Conservation (phyloP, 257 asterid genomes). For the Scutellaria barbata region DNA sequence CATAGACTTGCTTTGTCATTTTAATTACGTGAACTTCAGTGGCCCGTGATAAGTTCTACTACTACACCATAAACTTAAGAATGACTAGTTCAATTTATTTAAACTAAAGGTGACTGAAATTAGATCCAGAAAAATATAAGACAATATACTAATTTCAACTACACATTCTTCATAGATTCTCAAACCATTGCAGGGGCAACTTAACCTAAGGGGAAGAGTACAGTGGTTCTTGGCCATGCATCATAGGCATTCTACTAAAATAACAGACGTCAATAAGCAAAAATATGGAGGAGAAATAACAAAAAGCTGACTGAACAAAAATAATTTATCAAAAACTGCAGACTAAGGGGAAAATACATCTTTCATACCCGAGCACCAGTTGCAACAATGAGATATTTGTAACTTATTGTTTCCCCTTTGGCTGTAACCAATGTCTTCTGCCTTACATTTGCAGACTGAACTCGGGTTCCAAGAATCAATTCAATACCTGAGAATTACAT, state of each 20-base stretch:
- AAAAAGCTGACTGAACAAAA: neutral
- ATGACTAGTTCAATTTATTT: too few species aligned
- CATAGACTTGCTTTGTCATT: constrained; percentile 12
- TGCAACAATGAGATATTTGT: constrained; percentile 80
- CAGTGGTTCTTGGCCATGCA: constrained; percentile 5
- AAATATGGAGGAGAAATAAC: too few species aligned
- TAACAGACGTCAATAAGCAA: neutral
- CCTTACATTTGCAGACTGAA: constrained; percentile 77
- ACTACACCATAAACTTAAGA: neutral
- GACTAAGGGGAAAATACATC: constrained; percentile 31
- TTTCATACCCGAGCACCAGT: constrained; percentile 96
- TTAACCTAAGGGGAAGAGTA: too few species aligned
- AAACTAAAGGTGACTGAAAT: too few species aligned
- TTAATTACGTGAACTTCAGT: neutral
- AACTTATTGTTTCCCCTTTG: constrained; percentile 89
- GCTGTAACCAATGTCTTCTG: constrained; percentile 82
- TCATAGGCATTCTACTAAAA: constrained; percentile 18
- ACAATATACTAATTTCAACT: neutral
- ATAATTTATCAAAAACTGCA: constrained; percentile 23
- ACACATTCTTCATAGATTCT: too few species aligned
- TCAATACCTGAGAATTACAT: constrained; percentile 63
- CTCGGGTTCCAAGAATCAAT: constrained; percentile 82
- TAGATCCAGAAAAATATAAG: too few species aligned
- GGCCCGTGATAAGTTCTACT: constrained; percentile 3
- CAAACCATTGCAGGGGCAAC: too few species aligned